phyloP scores from a whole-genome alignment of 176 grass and related monocot genomes.

The Oryza meridionalis region DNA sequence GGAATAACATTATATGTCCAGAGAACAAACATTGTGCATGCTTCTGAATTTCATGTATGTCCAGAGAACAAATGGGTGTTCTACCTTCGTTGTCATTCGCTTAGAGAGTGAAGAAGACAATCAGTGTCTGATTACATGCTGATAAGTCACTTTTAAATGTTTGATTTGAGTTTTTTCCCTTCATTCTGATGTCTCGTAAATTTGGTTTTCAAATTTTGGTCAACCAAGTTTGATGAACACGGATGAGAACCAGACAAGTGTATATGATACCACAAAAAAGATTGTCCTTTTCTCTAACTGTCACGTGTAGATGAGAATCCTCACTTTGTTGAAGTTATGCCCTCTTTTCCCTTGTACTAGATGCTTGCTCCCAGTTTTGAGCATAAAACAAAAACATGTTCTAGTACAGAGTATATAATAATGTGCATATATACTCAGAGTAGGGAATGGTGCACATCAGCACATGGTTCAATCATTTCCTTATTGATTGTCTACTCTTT shows the following conservation, averaged over 20 bases:
- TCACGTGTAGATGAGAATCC: neutral
- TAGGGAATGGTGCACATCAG: neutral
- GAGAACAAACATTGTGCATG: conserved; percentile 4
- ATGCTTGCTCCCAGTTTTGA: neutral
- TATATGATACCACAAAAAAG: neutral
- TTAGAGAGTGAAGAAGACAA: neutral
- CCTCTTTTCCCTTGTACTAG: neutral
- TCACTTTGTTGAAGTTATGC: neutral
- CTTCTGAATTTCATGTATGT: neutral
- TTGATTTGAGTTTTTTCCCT: neutral
- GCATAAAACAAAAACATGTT: neutral
- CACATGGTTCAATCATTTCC: neutral
- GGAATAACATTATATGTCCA: neutral
- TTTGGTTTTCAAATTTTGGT: conserved; percentile 14
- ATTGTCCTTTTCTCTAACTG: neutral
- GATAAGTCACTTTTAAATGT: neutral
- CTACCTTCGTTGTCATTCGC: neutral
- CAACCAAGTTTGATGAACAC: neutral
- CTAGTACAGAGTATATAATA: neutral
- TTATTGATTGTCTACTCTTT: neutral
- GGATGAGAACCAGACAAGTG: neutral
- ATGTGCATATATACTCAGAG: conserved; percentile 18
- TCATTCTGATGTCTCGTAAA: neutral
- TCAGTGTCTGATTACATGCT: conserved; percentile 1
- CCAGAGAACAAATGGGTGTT: neutral